Evolutionary conservation across 129 eudicot genomes (phyloP).

Genomic region (Dittrichia graveolens): DNA sequence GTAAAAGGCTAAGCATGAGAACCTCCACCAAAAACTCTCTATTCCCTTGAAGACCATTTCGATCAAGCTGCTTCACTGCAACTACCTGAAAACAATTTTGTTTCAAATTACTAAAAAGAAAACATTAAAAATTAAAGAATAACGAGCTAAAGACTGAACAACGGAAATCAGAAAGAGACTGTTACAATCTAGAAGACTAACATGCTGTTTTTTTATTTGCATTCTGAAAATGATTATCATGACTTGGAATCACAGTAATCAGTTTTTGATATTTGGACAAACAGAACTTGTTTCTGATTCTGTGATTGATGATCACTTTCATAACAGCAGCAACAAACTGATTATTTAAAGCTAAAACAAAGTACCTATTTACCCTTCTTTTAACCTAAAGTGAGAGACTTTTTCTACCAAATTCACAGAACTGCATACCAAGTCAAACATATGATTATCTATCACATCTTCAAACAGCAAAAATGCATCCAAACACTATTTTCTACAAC

Average conservation of each 20-base stretch:
- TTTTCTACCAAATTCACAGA: neutral
- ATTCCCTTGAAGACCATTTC: slow-evolving; percentile 94
- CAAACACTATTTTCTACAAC: neutral
- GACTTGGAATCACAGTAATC: neutral
- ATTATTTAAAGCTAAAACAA: neutral
- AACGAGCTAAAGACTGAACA: neutral
- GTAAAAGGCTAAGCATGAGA: slow-evolving; percentile 93
- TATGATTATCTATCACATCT: neutral
- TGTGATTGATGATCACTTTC: neutral
- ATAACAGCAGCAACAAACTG: neutral
- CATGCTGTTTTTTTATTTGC: neutral
- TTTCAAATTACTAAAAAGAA: slow-evolving; percentile 10
- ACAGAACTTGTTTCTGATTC: neutral
- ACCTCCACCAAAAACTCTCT: slow-evolving; percentile 94
- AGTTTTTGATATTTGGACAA: neutral
- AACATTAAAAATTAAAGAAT: neutral
- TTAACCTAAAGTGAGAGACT: neutral
- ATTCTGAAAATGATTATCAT: neutral
- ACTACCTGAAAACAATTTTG: slow-evolving; percentile 64
- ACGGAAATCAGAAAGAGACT: too few species aligned
- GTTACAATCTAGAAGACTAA: too few species aligned
- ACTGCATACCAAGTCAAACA: neutral
- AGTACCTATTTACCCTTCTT: neutral
- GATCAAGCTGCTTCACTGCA: slow-evolving; percentile 89
- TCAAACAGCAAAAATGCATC: slow-evolving; percentile 9